Percentiles rank a stretch among this genome's conserved stretches.
Conservation (phyloP, 768 basidiomycete species). For the Coprinopsis sp. region DNA sequence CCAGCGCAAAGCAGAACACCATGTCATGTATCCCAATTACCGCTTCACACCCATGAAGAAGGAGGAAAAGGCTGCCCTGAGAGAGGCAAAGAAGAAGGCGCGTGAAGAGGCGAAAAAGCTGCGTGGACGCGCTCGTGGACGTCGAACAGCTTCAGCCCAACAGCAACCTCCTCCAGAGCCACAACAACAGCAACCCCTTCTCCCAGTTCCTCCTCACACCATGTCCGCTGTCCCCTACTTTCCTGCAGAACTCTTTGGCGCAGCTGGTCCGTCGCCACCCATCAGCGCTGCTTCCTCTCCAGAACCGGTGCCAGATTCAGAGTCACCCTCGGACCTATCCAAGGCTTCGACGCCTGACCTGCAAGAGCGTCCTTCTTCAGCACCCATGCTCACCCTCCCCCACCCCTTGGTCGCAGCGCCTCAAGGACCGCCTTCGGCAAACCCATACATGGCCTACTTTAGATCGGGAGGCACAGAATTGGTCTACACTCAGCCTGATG, state of each 20-base stretch:
- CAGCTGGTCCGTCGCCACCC: conserved; percentile 49
- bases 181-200: conserved; percentile 12
- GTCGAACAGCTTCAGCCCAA: conserved; percentile 13
- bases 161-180: conserved; percentile 10
- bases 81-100: conserved; percentile 37
- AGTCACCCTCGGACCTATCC: conserved; percentile 4
- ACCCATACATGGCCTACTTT: conserved; percentile 4
- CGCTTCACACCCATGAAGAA: conserved; percentile 53
- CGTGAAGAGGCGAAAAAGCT: conserved; percentile 19
- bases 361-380: not conserved
- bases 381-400: not conserved
- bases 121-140: conserved; percentile 16
- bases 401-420: not conserved
- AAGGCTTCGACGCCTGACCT: not conserved
- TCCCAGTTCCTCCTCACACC: conserved; percentile 10
- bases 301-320: conserved; percentile 10
- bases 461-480: not conserved
- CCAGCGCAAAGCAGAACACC: conserved; percentile 47
- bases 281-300: conserved; percentile 50
- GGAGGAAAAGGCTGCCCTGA: conserved; percentile 42
- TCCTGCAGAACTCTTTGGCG: conserved; percentile 26
- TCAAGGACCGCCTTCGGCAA: not conserved
- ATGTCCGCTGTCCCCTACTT: conserved; percentile 14
- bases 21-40: conserved; percentile 49
- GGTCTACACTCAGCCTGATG: not conserved